Evolutionary conservation across 192 early-diverging fungal genomes (phyloP), one percentile per base, ranked within the genome.

Genomic region (Gigaspora rosea): DNA sequence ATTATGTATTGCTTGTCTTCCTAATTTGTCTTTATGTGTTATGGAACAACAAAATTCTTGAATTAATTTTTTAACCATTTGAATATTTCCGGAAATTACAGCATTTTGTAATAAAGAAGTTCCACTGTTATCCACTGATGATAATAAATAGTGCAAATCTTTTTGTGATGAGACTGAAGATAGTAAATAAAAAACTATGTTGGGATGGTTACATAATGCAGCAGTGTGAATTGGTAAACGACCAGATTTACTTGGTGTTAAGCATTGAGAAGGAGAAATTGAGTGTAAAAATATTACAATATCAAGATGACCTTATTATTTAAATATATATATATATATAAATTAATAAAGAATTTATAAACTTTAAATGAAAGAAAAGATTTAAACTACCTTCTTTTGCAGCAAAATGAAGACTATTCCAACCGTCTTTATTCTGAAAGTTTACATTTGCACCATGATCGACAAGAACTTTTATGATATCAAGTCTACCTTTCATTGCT

Each of bases 361-460:
- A 5, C 4, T 15, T 36, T 41, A 65, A 35, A 41, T 1, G 7
- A 41, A 41, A 16, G 18, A 62, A n/a, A 16, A 32, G 18, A 9
- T 41, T 18, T 47, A 27, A n/a, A 8, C 8, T 51, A 79, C 82
- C 82, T 80, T 85, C 78, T 62, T 83, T 83, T 3, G 76, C 78
- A n/a, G 84, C 84, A 22, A 85, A 49, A 78, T 85, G 82, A 33
- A 85, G 82, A 52, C 82, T 75, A 58, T 79, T 85, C 73, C 82
- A 77, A 18, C 82, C 80, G 62, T 83, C 82, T 76, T 81, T 81
- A 56, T 81, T 82, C 9, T 58, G 35, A 18, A 78, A 49, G 51
- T 83, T 58, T 10, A 83, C 51, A 11, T 79, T 65, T 3, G 82
- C 84, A 5, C 77, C 78, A 49, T 46, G 20, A 7, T 49, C 22